Conservation (phyloP, 2,329 filamentous ascomycete genomes). For the Botrytis cinerea region DNA sequence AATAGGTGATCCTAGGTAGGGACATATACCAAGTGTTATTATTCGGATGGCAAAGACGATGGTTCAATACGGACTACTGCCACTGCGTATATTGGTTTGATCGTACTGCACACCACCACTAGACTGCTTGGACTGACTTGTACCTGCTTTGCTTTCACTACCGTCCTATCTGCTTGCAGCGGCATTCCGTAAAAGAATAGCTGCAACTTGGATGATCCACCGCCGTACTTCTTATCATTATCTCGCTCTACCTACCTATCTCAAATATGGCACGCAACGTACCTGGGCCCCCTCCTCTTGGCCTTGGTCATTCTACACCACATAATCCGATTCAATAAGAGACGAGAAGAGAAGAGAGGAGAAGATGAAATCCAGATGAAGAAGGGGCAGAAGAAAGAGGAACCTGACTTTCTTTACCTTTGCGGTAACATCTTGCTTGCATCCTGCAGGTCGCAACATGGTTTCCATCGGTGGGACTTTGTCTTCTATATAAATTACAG, state of each 20-base stretch:
- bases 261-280: background rate
- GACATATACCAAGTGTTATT: too few relatives aligned
- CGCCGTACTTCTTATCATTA: background rate
- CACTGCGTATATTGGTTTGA: background rate
- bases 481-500: constrained; percentile 11
- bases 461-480: constrained; percentile 11
- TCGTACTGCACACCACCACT: background rate
- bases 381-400: background rate
- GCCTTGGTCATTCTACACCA: too few relatives aligned
- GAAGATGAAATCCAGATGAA: too few relatives aligned
- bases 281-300: too few relatives aligned
- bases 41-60: background rate
- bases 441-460: constrained; percentile 19
- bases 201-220: background rate
- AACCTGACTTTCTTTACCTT: background rate
- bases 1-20: too few relatives aligned
- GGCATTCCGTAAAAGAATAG: constrained; percentile 8
- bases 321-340: too few relatives aligned
- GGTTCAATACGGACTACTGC: background rate
- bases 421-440: constrained; percentile 13
- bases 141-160: constrained; percentile 11
- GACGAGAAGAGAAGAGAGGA: too few relatives aligned
- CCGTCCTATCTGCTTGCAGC: constrained; percentile 5
- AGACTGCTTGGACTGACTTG: background rate
- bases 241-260: background rate